These are phyloP conservation scores for Starmerella bombicola DNA, from an alignment of 805 yeast species.

Conservation along the genomic window DNA sequence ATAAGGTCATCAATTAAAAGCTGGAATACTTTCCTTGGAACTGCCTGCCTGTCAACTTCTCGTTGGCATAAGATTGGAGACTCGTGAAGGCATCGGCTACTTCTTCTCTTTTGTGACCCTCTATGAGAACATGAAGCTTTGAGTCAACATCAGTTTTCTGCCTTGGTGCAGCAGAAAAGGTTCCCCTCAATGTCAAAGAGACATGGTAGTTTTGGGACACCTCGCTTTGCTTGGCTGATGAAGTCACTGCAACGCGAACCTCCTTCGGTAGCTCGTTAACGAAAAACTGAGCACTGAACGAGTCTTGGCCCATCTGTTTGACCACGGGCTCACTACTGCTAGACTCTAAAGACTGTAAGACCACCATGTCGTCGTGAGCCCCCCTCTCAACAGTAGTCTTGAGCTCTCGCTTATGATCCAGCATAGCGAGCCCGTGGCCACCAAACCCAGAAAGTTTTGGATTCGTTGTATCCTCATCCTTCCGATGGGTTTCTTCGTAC, in stretches of 20 bases:
- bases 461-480: conserved; percentile 23
- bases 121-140: conserved; percentile 65
- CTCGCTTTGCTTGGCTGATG: conserved; percentile 9
- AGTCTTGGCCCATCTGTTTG: background rate
- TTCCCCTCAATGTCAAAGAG: conserved; percentile 73
- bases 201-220: conserved; percentile 31
- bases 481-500: conserved; percentile 34
- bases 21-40: conserved; percentile 9
- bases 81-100: conserved; percentile 29
- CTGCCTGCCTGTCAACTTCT: background rate
- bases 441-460: conserved; percentile 75
- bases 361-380: background rate
- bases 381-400: conserved; percentile 41
- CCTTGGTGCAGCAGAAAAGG: conserved; percentile 49
- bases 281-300: conserved; percentile 53
- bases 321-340: background rate
- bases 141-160: conserved; percentile 22
- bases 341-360: background rate
- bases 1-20: conserved; percentile 2
- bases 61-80: conserved; percentile 5
- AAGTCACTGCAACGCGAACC: conserved; percentile 25
- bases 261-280: conserved; percentile 71
- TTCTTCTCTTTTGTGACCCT: conserved; percentile 50
- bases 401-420: conserved; percentile 44
- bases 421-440: conserved; percentile 76